phyloP scores from a whole-genome alignment of 345 rosid species.

The Citrus reticulata region DNA sequence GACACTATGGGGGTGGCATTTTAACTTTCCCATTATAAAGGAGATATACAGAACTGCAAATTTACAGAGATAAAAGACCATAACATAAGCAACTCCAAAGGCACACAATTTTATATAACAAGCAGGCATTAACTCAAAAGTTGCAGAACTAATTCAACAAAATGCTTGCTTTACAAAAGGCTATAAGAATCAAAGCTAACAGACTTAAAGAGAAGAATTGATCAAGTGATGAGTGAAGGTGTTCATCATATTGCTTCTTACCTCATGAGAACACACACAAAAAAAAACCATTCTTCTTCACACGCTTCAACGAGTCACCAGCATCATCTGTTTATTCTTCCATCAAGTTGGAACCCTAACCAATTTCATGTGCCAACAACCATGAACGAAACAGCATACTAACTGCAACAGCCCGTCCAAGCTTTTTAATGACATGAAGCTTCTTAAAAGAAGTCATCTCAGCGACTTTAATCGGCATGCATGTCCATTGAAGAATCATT shows the following conservation, averaged over 20 bases:
- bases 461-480: constrained; percentile 50
- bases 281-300: constrained; percentile 23
- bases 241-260: constrained; percentile 15
- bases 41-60: neutral
- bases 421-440: constrained; percentile 11
- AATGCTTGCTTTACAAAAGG: constrained; percentile 26
- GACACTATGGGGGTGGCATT: too few relatives aligned
- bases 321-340: constrained; percentile 28
- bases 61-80: neutral
- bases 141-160: constrained; percentile 12
- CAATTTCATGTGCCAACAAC: constrained; percentile 17
- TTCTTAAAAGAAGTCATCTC: constrained; percentile 6
- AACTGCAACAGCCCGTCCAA: constrained; percentile 9
- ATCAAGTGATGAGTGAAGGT: constrained; percentile 13
- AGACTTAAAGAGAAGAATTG: neutral
- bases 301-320: constrained; percentile 28
- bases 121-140: neutral
- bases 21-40: too few relatives aligned
- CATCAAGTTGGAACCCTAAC: constrained; percentile 12
- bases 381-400: constrained; percentile 8
- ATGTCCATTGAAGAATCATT: constrained; percentile 90
- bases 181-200: constrained; percentile 11
- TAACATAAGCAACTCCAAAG: neutral
- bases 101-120: neutral
- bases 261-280: constrained; percentile 22